Conservation (phyloP, 78 protist species). For the Dictyostelium capitatum region DNA sequence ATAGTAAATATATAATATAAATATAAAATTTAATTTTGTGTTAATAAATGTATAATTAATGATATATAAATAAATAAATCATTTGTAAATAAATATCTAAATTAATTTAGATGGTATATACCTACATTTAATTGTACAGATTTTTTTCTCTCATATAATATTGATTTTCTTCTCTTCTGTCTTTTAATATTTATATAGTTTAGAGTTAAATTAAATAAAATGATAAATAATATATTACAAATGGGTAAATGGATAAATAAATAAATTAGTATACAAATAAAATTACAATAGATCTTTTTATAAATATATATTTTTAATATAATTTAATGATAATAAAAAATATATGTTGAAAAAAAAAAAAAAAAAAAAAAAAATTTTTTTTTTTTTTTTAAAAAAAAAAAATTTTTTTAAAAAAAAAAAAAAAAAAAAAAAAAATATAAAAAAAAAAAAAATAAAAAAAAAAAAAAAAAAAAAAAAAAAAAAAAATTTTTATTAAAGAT, state of each 20-base stretch:
- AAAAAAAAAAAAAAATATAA: neutral
- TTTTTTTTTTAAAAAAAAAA: neutral
- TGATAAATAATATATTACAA: no score
- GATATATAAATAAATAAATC: neutral
- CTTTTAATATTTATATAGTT: neutral
- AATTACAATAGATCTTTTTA: no score
- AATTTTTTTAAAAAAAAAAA: neutral
- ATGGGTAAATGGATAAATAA: no score
- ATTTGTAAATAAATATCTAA: neutral
- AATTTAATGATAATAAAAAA: neutral
- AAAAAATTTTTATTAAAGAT: neutral
- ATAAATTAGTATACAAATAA: no score
- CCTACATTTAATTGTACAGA: slow-evolving; percentile 27
- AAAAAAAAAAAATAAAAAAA: neutral
- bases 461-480: slow-evolving; percentile 3
- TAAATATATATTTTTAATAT: no score
- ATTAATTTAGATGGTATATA: neutral
- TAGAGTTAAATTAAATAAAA: no score
- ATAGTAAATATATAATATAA: neutral
- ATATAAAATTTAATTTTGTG: no score
- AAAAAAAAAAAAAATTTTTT: neutral
- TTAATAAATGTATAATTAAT: neutral
- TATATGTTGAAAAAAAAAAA: neutral
- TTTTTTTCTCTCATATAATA: slow-evolving; percentile 23
- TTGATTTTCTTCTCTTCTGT: neutral